phyloP scores from a whole-genome alignment of 2,329 filamentous ascomycete species.

The Elsinoe fawcettii region DNA sequence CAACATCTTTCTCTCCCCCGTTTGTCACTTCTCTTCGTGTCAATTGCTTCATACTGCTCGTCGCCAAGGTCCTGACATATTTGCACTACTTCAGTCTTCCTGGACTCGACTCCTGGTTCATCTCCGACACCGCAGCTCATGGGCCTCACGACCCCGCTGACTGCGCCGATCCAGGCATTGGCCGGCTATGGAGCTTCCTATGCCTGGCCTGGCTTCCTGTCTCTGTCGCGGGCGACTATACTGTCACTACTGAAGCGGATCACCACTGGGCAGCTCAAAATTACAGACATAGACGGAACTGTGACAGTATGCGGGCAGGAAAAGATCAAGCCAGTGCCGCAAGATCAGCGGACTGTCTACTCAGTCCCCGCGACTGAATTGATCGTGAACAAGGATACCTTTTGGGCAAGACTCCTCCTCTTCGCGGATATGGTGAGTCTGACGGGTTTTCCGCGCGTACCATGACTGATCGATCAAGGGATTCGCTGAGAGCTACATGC shows the following conservation, averaged over 20 bases:
- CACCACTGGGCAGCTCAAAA: slow-evolving; percentile 38
- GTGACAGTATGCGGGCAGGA: slow-evolving; percentile 36
- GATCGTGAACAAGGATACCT: slow-evolving; percentile 56
- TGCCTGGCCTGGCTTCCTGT: slow-evolving; percentile 42
- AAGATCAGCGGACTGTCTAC: slow-evolving; percentile 32
- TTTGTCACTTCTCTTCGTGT: not conserved
- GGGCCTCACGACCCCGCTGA: slow-evolving; percentile 31
- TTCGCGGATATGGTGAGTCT: slow-evolving; percentile 61
- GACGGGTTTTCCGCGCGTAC: not conserved
- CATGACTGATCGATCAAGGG: slow-evolving; percentile 32
- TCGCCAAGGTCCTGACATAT: slow-evolving; percentile 5
- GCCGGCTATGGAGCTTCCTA: slow-evolving; percentile 38
- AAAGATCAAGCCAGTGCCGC: slow-evolving; percentile 20
- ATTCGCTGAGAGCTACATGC: slow-evolving; percentile 66
- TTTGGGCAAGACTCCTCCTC: slow-evolving; percentile 61
- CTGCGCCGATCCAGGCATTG: slow-evolving; percentile 33
- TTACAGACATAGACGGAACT: slow-evolving; percentile 39
- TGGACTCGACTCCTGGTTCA: slow-evolving; percentile 8
- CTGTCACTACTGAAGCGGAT: slow-evolving; percentile 40
- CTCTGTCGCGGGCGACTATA: slow-evolving; percentile 38
- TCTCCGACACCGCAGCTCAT: slow-evolving; percentile 18
- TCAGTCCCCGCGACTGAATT: slow-evolving; percentile 46
- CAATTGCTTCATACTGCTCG: slow-evolving; percentile 14
- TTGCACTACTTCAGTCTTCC: not conserved
- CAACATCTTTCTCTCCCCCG: slow-evolving; percentile 3